These are phyloP conservation scores for Penicillium macrosclerotiorum DNA, from an alignment of 495 filamentous ascomycete species.

Conservation along the genomic window DNA sequence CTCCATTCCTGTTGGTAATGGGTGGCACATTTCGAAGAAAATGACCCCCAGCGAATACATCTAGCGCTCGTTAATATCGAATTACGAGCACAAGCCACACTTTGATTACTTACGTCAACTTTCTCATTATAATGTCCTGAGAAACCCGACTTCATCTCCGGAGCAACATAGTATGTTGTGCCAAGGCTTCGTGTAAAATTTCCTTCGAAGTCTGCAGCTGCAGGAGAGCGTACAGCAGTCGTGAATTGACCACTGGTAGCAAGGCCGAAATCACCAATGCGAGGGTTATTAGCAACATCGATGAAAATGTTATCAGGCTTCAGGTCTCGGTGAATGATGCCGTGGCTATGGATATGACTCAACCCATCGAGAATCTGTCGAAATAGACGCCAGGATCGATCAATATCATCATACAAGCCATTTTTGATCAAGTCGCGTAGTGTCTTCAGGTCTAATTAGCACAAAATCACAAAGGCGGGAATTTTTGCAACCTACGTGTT, in stretches of 20 bases:
- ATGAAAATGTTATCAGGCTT: slow-evolving; percentile 99
- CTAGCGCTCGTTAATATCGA: slow-evolving; percentile 37
- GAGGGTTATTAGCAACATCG: slow-evolving; percentile 81
- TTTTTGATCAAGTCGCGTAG: slow-evolving; percentile 86
- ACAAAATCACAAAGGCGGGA: not conserved
- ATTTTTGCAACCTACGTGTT: slow-evolving; percentile 56
- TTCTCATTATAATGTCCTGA: slow-evolving; percentile 83
- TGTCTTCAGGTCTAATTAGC: slow-evolving; percentile 52
- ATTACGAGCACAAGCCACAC: too few relatives aligned
- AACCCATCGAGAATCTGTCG: slow-evolving; percentile 90
- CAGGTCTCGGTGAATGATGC: slow-evolving; percentile 95
- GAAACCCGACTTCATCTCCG: slow-evolving; percentile 74
- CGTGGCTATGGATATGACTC: slow-evolving; percentile 83
- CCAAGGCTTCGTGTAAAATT: slow-evolving; percentile 84
- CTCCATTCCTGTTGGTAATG: slow-evolving; percentile 83
- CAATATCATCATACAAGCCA: slow-evolving; percentile 65
- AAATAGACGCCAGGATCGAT: slow-evolving; percentile 85
- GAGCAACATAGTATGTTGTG: slow-evolving; percentile 93
- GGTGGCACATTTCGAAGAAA: slow-evolving; percentile 96
- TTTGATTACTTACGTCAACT: slow-evolving; percentile 80
- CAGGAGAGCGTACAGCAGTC: slow-evolving; percentile 47
- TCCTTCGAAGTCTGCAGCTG: slow-evolving; percentile 46
- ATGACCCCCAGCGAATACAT: slow-evolving; percentile 98
- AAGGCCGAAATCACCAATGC: slow-evolving; percentile 95
- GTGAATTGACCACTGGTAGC: slow-evolving; percentile 82